These are phyloP conservation scores for Solanum tacnaense DNA, from an alignment of 257 asterid species.

Conservation along the genomic window DNA sequence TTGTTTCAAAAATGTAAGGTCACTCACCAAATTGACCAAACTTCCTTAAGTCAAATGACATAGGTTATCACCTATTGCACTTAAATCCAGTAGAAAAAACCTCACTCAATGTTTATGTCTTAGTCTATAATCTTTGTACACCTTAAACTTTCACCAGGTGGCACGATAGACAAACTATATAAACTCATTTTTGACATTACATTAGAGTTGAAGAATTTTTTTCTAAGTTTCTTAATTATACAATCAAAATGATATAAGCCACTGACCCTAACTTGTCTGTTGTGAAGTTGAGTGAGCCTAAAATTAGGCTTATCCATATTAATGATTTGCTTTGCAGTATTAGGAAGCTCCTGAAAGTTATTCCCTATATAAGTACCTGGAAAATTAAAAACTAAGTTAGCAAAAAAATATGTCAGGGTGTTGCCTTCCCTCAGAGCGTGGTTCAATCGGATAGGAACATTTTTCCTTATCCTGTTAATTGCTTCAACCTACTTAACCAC, in stretches of 20 bases:
- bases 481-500: background rate
- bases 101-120: background rate
- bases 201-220: background rate
- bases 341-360: background rate
- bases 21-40: background rate
- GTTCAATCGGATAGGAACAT: background rate
- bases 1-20: background rate
- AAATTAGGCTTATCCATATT: background rate
- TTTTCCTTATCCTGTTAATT: background rate
- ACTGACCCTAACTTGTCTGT: background rate
- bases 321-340: background rate
- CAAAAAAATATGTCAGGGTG: background rate
- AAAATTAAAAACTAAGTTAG: background rate
- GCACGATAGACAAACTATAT: background rate
- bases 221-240: rapidly evolving
- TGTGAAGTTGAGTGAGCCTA: background rate
- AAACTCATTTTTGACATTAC: background rate
- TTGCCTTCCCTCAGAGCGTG: background rate
- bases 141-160: background rate
- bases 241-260: background rate
- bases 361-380: background rate
- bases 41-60: background rate
- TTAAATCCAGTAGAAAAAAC: background rate
- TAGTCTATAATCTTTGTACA: background rate
- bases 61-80: background rate